These are phyloP conservation scores for Aspergillus sojae DNA, from an alignment of 2,329 filamentous ascomycete species.

Conservation along the genomic window DNA sequence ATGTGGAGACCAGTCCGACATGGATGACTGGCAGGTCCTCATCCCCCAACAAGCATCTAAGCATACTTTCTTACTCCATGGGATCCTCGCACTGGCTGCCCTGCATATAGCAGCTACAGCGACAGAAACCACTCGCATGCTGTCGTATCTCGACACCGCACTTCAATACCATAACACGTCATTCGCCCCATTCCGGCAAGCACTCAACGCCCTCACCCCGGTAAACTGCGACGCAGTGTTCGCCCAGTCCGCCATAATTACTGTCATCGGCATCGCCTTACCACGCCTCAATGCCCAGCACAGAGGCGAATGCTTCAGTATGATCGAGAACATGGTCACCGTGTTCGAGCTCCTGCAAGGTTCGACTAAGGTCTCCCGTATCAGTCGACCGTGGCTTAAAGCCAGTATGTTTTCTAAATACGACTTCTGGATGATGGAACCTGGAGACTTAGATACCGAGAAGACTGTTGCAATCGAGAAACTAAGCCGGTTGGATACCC, in stretches of 20 bases:
- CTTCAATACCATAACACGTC: background rate
- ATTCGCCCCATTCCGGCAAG: background rate
- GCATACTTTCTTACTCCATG: background rate
- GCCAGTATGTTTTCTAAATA: constrained; percentile 53
- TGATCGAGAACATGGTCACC: constrained; percentile 29
- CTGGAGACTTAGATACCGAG: constrained; percentile 20
- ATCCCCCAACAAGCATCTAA: background rate
- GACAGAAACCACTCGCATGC: background rate
- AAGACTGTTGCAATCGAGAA: constrained; percentile 23
- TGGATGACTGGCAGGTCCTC: background rate
- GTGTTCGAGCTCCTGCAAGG: constrained; percentile 34
- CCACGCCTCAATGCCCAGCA: background rate
- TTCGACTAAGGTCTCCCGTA: constrained; percentile 28
- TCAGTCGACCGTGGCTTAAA: constrained; percentile 43
- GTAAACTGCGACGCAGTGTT: background rate
- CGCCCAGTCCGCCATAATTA: background rate
- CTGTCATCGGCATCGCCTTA: background rate
- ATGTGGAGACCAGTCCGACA: background rate
- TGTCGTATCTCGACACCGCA: background rate
- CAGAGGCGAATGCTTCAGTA: constrained; percentile 7
- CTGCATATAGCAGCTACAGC: background rate
- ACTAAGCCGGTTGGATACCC: constrained; percentile 18
- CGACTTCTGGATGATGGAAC: constrained; percentile 52
- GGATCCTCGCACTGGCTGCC: background rate
- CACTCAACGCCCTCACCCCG: background rate